Percentiles rank a stretch among this genome's conserved stretches.
Evolutionary conservation across 352 stramenopile species (phyloP).

Genomic region (Phytophthora constricta): DNA sequence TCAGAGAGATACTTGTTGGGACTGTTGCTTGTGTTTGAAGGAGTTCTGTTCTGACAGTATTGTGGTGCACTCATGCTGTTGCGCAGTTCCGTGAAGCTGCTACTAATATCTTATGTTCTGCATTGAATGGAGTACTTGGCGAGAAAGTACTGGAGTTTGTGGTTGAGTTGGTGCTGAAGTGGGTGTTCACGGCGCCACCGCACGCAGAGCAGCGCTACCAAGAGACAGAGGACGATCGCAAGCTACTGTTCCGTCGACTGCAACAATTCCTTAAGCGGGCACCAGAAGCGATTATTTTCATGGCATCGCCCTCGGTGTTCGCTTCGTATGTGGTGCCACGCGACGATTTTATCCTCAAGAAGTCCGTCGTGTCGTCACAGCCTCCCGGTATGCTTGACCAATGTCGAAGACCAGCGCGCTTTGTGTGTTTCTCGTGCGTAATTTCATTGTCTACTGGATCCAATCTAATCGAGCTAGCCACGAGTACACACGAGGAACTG

Average conservation of each 20-base stretch:
- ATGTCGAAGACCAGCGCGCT: conserved; percentile 15
- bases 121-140: conserved; percentile 45
- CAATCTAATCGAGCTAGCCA: conserved; percentile 46
- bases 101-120: conserved; percentile 43
- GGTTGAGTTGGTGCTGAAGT: conserved; percentile 50
- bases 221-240: not conserved
- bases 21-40: not conserved
- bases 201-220: not conserved
- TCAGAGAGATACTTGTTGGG: not conserved
- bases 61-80: not conserved
- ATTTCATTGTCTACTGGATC: conserved; percentile 42
- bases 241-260: conserved; percentile 31
- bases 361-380: conserved; percentile 57
- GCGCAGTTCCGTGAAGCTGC: conserved; percentile 38
- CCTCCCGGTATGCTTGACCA: conserved; percentile 31
- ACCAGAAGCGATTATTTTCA: conserved; percentile 44
- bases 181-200: conserved; percentile 45
- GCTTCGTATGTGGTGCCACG: conserved; percentile 46
- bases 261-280: conserved; percentile 48
- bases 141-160: conserved; percentile 38
- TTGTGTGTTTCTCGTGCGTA: conserved; percentile 54
- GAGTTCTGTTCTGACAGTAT: conserved; percentile 5
- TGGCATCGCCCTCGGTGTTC: conserved; percentile 35
- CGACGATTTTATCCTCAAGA: conserved; percentile 64
- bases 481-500: conserved; percentile 27